phyloP scores from a whole-genome alignment of 2,329 filamentous ascomycete species.

The Nemania diffusa region DNA sequence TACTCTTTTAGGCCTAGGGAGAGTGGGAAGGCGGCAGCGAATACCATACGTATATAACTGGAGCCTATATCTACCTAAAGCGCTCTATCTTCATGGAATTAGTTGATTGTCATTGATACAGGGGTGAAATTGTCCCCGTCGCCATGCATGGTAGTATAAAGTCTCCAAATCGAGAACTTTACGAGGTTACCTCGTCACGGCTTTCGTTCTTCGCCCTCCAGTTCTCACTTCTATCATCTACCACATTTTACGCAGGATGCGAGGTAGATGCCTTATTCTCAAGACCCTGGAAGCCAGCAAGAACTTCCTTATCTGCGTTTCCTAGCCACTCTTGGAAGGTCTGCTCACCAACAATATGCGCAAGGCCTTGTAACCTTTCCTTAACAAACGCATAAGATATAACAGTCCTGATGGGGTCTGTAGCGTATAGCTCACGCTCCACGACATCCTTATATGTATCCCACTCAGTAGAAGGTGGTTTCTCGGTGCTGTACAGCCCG shows the following conservation, averaged over 20 bases:
- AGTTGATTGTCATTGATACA: neutral
- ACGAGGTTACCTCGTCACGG: neutral
- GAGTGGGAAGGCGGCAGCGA: neutral
- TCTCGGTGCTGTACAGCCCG: conserved; percentile 59
- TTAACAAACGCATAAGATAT: conserved; percentile 72
- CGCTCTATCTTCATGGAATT: neutral
- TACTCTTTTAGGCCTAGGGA: too few relatives aligned
- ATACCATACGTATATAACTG: too few relatives aligned
- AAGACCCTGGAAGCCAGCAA: conserved; percentile 69
- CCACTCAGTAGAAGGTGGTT: conserved; percentile 59
- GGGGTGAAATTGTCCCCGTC: neutral
- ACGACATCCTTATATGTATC: conserved; percentile 66
- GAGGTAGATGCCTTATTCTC: conserved; percentile 3
- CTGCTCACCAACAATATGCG: conserved; percentile 69
- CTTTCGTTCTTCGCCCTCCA: neutral
- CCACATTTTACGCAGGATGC: neutral
- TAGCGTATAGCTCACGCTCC: conserved; percentile 63
- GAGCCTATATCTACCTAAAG: too few relatives aligned
- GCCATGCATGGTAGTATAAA: neutral
- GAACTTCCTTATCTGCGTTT: conserved; percentile 80
- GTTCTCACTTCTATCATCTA: neutral
- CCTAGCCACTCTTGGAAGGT: conserved; percentile 74
- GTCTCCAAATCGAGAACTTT: neutral
- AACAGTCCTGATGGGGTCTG: conserved; percentile 75
- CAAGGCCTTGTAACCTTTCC: conserved; percentile 67